Evolutionary conservation across 1,139 yeast species (phyloP).

Genomic region (Suhomyces chickasaworum): DNA sequence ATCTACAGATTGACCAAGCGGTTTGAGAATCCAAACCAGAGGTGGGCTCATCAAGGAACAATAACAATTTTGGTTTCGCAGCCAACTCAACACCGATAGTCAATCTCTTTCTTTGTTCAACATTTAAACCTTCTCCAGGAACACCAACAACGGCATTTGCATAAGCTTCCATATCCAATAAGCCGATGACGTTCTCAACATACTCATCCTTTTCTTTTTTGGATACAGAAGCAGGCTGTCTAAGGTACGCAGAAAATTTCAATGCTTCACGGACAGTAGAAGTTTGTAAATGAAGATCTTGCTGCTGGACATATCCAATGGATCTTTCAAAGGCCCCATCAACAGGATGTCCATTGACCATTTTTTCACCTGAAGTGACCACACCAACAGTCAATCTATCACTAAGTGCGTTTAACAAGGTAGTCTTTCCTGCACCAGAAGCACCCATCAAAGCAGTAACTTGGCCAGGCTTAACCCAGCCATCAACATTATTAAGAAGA

Average conservation of each 20-base stretch:
- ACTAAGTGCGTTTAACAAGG: constrained; percentile 34
- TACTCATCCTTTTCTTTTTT: constrained; percentile 35
- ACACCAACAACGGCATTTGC: constrained; percentile 44
- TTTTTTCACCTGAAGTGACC: constrained; percentile 35
- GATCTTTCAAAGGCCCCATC: constrained; percentile 43
- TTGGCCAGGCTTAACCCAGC: constrained; percentile 59
- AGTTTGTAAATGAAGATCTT: constrained; percentile 39
- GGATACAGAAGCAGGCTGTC: constrained; percentile 35
- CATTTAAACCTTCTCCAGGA: constrained; percentile 43
- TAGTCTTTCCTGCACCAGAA: constrained; percentile 40
- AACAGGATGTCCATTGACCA: constrained; percentile 38
- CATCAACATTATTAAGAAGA: constrained; percentile 44
- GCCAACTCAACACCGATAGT: constrained; percentile 45
- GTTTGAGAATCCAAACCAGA: constrained; percentile 48
- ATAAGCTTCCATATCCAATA: constrained; percentile 38
- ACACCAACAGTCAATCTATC: constrained; percentile 38
- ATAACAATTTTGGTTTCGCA: constrained; percentile 40
- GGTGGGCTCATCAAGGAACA: constrained; percentile 52
- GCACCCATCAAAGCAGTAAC: constrained; percentile 38
- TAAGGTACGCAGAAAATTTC: constrained; percentile 37
- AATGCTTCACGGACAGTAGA: constrained; percentile 44
- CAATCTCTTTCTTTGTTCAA: constrained; percentile 40
- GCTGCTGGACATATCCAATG: constrained; percentile 46
- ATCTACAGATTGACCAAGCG: constrained; percentile 47
- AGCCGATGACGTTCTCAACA: constrained; percentile 38